phyloP scores from a whole-genome alignment of 2,329 filamentous ascomycete species.

The Clonostachys solani region DNA sequence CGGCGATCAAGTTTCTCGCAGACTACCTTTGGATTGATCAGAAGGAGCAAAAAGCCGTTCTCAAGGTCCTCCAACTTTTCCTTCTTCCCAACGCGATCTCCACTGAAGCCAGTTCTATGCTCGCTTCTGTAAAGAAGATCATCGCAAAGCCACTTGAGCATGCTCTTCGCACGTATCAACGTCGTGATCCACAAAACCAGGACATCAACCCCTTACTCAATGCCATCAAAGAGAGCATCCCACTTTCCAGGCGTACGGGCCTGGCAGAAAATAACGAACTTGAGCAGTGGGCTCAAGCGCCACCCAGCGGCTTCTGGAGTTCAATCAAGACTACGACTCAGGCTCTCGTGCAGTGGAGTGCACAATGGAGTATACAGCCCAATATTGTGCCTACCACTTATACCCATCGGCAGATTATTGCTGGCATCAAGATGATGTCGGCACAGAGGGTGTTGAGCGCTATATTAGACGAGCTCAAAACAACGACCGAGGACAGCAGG shows the following conservation, averaged over 20 bases:
- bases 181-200: conserved; percentile 61
- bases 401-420: conserved; percentile 66
- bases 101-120: conserved; percentile 66
- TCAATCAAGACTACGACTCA: conserved; percentile 59
- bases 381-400: conserved; percentile 60
- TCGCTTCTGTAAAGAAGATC: conserved; percentile 67
- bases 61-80: conserved; percentile 70
- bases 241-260: conserved; percentile 55
- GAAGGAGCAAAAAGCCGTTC: conserved; percentile 61
- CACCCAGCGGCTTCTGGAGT: conserved; percentile 44
- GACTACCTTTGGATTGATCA: conserved; percentile 66
- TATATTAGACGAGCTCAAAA: conserved; percentile 64
- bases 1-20: conserved; percentile 67
- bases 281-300: conserved; percentile 53
- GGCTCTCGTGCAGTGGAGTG: conserved; percentile 61
- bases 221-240: conserved; percentile 58
- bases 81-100: conserved; percentile 68
- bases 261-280: conserved; percentile 63
- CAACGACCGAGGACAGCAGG: conserved; percentile 46
- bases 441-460: conserved; percentile 54
- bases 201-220: conserved; percentile 66
- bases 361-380: conserved; percentile 56
- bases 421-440: conserved; percentile 56
- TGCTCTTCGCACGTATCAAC: conserved; percentile 62
- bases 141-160: conserved; percentile 66